Evolutionary conservation across 495 filamentous ascomycete genomes (phyloP).

Genomic region (Polyplosphaeria fusca): DNA sequence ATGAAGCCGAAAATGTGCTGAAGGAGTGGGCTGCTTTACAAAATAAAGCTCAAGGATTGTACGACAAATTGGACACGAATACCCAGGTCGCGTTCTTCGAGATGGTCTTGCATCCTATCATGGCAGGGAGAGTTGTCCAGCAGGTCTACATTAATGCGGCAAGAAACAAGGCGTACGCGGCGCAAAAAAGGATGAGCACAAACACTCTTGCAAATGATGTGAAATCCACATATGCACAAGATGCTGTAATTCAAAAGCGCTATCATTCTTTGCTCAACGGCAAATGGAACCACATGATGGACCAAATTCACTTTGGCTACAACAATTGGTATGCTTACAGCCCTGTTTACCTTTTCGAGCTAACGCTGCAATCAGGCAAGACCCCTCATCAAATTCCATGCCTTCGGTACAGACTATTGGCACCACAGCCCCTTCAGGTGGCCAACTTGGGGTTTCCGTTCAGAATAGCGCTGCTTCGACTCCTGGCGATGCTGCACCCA

Average conservation of each 20-base stretch:
- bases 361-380: constrained; percentile 20
- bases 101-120: constrained; percentile 64
- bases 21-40: constrained; percentile 58
- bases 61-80: constrained; percentile 43
- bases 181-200: constrained; percentile 62
- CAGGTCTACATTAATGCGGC: constrained; percentile 60
- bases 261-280: constrained; percentile 63
- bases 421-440: constrained; percentile 21
- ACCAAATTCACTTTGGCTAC: constrained; percentile 55
- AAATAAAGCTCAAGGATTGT: constrained; percentile 53
- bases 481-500: constrained; percentile 18
- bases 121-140: constrained; percentile 60
- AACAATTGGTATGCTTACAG: constrained; percentile 22
- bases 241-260: constrained; percentile 41
- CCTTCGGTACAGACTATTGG: constrained; percentile 23
- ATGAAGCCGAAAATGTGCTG: constrained; percentile 66
- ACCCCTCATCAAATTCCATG: constrained; percentile 22
- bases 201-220: constrained; percentile 59
- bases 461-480: constrained; percentile 23
- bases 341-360: background rate
- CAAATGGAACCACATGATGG: constrained; percentile 74
- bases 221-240: constrained; percentile 59
- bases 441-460: constrained; percentile 20
- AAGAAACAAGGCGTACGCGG: constrained; percentile 59
- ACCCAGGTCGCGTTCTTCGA: constrained; percentile 63